Evolutionary conservation across 129 eudicot species (phyloP).

Genomic region (Heracleum sosnowskyi): DNA sequence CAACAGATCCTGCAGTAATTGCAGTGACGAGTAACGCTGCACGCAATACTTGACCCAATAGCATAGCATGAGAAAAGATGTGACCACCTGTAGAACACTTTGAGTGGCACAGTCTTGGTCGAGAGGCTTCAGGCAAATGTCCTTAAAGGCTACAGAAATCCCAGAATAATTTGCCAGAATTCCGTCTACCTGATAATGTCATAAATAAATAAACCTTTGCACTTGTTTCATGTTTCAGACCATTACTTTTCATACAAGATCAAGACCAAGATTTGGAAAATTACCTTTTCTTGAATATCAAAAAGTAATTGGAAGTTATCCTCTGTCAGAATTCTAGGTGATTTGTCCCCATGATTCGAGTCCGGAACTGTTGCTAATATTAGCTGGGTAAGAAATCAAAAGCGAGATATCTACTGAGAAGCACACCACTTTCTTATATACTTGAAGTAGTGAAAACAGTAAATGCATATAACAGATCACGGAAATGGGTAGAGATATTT

Average conservation of each 20-base stretch:
- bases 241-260: not conserved
- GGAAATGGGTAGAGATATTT: not conserved
- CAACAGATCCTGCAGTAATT: not conserved
- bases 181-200: conserved; percentile 43
- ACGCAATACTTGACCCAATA: not conserved
- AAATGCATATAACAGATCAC: not conserved
- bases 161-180: conserved; percentile 50
- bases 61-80: not conserved
- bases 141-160: conserved; percentile 40
- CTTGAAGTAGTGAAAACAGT: not conserved
- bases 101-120: conserved; percentile 68
- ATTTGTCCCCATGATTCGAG: conserved; percentile 27
- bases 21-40: not conserved
- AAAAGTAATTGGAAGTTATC: conserved; percentile 48
- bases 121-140: conserved; percentile 69
- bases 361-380: conserved; percentile 50
- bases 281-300: conserved; percentile 54
- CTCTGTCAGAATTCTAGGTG: conserved; percentile 51
- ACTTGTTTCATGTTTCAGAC: not conserved
- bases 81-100: conserved; percentile 55
- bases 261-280: conserved; percentile 7
- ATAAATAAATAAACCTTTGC: not conserved
- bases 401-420: not conserved
- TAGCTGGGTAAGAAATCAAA: conserved; percentile 34
- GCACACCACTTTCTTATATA: not conserved